Conservation (phyloP, 768 basidiomycete species). For the Xerocomus spinulosus region DNA sequence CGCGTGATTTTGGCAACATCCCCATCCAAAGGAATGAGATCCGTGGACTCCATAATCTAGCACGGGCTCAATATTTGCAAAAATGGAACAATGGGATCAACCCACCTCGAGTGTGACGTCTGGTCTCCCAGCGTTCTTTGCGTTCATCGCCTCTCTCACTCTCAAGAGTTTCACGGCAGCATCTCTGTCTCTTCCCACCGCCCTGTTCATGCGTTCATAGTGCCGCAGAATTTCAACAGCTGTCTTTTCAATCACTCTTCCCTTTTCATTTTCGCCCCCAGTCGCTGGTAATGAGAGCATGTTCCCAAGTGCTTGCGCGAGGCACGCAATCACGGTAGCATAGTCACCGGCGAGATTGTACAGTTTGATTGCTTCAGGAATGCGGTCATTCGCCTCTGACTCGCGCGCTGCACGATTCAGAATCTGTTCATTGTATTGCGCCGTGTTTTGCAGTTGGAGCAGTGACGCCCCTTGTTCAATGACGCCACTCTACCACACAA, state of each 20-base stretch:
- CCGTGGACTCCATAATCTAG: slow-evolving; percentile 82
- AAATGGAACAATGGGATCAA: slow-evolving; percentile 3
- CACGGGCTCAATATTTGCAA: neutral
- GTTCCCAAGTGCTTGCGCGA: slow-evolving; percentile 83
- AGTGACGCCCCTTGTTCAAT: slow-evolving; percentile 81
- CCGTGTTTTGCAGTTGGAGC: slow-evolving; percentile 61
- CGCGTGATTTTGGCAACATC: slow-evolving; percentile 84
- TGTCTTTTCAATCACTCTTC: slow-evolving; percentile 62
- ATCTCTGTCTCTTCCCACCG: slow-evolving; percentile 67
- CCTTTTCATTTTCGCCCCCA: slow-evolving; percentile 52
- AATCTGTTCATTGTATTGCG: slow-evolving; percentile 76
- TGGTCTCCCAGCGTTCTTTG: slow-evolving; percentile 63
- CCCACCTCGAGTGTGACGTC: slow-evolving; percentile 82
- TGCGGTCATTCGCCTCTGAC: slow-evolving; percentile 78
- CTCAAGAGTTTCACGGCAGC: slow-evolving; percentile 70
- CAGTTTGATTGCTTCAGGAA: slow-evolving; percentile 88
- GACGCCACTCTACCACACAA: slow-evolving; percentile 59
- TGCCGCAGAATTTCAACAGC: slow-evolving; percentile 75
- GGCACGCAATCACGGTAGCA: slow-evolving; percentile 77
- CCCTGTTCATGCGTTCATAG: slow-evolving; percentile 73
- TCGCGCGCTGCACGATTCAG: slow-evolving; percentile 78
- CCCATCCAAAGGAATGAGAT: slow-evolving; percentile 80
- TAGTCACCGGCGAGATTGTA: slow-evolving; percentile 95
- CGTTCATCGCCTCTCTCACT: slow-evolving; percentile 76
- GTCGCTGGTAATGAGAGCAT: slow-evolving; percentile 63